Evolutionary conservation across 2,329 filamentous ascomycete genomes (phyloP).

Genomic region (Plectosphaerella plurivora): DNA sequence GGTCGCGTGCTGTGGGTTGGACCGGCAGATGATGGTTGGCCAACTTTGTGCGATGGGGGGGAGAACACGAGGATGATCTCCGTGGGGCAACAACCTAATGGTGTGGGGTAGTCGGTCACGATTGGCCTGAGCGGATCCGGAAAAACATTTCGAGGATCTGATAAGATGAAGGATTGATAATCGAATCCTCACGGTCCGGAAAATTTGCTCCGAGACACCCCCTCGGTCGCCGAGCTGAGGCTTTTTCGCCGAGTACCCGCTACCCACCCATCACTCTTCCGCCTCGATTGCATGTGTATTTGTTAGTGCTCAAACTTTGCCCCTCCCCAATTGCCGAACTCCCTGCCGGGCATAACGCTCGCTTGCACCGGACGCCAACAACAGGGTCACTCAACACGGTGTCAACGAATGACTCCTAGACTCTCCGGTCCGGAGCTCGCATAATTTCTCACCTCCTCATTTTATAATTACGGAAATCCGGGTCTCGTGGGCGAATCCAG

Average conservation of each 20-base stretch:
- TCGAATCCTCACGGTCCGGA: background rate
- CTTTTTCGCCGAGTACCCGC: background rate
- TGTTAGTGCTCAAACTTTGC: background rate
- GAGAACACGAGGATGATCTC: background rate
- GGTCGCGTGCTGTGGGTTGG: background rate
- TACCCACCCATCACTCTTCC: background rate
- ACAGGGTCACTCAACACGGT: background rate
- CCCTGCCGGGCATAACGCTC: background rate
- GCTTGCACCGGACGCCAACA: background rate
- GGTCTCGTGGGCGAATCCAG: too few species aligned
- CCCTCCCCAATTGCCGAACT: background rate
- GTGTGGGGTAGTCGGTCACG: background rate
- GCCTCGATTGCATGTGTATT: too few species aligned
- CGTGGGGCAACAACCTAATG: background rate
- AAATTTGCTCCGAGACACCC: background rate
- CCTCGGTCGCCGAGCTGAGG: background rate
- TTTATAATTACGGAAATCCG: background rate
- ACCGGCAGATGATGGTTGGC: background rate
- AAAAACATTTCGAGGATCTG: background rate
- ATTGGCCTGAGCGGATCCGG: background rate
- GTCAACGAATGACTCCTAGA: background rate
- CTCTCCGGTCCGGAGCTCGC: background rate
- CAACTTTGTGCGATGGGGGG: background rate
- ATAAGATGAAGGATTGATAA: conserved; percentile 3
- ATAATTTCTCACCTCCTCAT: background rate